Evolutionary conservation across 345 rosid genomes (phyloP), one percentile per base, ranked within the genome.

Genomic region (Dimocarpus longan): DNA sequence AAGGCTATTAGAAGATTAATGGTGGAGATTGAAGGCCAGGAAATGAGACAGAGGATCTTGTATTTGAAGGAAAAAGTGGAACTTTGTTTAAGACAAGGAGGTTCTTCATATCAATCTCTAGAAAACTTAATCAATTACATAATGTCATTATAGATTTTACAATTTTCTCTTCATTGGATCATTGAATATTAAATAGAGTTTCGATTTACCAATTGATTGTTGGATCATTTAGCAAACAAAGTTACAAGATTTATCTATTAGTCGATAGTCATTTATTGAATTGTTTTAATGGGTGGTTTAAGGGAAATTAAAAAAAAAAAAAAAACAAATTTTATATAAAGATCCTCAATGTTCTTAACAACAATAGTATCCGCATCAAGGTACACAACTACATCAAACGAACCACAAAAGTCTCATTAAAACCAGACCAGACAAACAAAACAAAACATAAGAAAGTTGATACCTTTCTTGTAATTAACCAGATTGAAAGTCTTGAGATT

Each of bases 281-380:
- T 32, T 32, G 37, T 32, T 32, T 32, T 3, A 2, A 32, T 1
- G 37, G 37, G 37, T 32, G 37, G 2, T 32, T 32, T 32, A 32
- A 32, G 4, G 37, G 37, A 32, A 32, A 32, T 32, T 26, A n/a
- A n/a, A n/a, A n/a, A n/a, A n/a, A n/a, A n/a, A n/a, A n/a, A n/a
- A n/a, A n/a, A n/a, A n/a, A n/a, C n/a, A n/a, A n/a, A n/a, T n/a
- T n/a, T n/a, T n/a, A n/a, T n/a, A n/a, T n/a, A 95, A 21, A 95
- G 87, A 86, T 90, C 94, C 78, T 93, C 98, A 70, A 95, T 92
- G 89, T 85, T 93, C 86, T 91, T 91, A 7, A 95, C 97, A 79
- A 95, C 98, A 81, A 92, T 89, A 66, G 99, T 95, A 91, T 93
- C 99, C 32, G 98, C 99, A 83, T 93, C 99, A 75, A 95, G 93